Percentiles rank a stretch among this genome's conserved stretches.
Conservation (phyloP, 768 basidiomycete species). For the Astraeus odoratus region DNA sequence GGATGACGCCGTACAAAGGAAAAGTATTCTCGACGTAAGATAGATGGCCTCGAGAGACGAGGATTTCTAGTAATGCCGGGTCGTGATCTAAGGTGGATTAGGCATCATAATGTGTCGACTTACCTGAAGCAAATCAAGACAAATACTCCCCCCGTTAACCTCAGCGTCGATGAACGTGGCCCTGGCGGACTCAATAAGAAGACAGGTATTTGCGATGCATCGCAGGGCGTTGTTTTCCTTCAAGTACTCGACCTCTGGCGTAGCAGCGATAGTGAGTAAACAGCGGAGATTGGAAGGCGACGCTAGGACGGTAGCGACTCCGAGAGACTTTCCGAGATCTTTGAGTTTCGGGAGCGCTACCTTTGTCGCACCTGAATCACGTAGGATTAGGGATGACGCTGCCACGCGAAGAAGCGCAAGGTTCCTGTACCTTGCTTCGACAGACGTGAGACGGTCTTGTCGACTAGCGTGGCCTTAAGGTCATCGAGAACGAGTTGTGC, state of each 20-base stretch:
- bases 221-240: conserved; percentile 63
- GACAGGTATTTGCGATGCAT: conserved; percentile 72
- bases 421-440: conserved; percentile 44
- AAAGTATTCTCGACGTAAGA: conserved; percentile 69
- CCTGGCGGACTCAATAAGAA: conserved; percentile 61
- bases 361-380: conserved; percentile 38
- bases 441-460: conserved; percentile 41
- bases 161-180: conserved; percentile 46
- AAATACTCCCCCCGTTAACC: conserved; percentile 57
- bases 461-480: conserved; percentile 33
- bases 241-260: conserved; percentile 44
- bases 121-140: conserved; percentile 55
- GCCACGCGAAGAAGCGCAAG: neutral
- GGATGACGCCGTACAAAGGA: conserved; percentile 57
- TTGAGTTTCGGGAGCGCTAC: conserved; percentile 68
- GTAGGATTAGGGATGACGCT: conserved; percentile 4
- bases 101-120: conserved; percentile 11
- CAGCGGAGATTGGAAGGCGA: conserved; percentile 47
- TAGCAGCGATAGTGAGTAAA: conserved; percentile 43
- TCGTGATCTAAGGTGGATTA: conserved; percentile 3
- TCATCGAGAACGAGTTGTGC: conserved; percentile 56
- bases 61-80: conserved; percentile 43
- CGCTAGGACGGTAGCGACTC: conserved; percentile 59
- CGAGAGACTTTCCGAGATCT: conserved; percentile 61
- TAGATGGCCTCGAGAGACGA: conserved; percentile 58